Conservation (phyloP, 441 rosid genomes). For the Pelargonium australe region DNA sequence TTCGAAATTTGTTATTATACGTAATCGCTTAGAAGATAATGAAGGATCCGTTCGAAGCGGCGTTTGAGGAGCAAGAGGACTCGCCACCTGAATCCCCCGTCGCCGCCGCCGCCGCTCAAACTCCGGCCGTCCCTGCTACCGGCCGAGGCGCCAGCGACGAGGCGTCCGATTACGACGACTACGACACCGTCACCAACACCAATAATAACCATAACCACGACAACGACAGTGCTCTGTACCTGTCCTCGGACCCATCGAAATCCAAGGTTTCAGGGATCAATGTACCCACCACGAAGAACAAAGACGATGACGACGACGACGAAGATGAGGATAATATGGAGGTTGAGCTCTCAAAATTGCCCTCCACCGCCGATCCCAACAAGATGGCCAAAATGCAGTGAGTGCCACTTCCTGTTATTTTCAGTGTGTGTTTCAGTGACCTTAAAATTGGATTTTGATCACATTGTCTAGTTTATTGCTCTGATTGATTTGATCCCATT, state of each 20-base stretch:
- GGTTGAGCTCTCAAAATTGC: conserved; percentile 66
- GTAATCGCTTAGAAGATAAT: conserved; percentile 21
- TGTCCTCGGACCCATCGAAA: conserved; percentile 18
- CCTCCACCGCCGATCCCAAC: conserved; percentile 62
- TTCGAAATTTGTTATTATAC: no score
- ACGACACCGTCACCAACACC: conserved; percentile 20
- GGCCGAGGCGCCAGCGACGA: conserved; percentile 14
- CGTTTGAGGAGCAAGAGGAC: conserved; percentile 68
- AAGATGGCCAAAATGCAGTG: conserved; percentile 89
- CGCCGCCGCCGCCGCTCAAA: no score
- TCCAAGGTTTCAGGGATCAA: conserved; percentile 17
- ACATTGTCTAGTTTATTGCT: background rate
- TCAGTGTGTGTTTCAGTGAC: background rate
- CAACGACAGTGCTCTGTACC: no score
- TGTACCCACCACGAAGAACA: conserved; percentile 30
- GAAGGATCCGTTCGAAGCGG: conserved; percentile 88
- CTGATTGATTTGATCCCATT: background rate
- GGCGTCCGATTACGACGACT: conserved; percentile 38
- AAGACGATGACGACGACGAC: conserved; percentile 62
- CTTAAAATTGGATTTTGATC: background rate
- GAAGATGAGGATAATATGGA: conserved; percentile 88
- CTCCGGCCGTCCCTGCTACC: no score
- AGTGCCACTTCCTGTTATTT: conserved; percentile 19
- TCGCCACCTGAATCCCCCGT: conserved; percentile 53
- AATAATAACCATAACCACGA: no score